Percentiles rank a stretch among this genome's conserved stretches.
Conservation (phyloP, 176 grass and related monocot genomes). For the Aegilops umbellulata region DNA sequence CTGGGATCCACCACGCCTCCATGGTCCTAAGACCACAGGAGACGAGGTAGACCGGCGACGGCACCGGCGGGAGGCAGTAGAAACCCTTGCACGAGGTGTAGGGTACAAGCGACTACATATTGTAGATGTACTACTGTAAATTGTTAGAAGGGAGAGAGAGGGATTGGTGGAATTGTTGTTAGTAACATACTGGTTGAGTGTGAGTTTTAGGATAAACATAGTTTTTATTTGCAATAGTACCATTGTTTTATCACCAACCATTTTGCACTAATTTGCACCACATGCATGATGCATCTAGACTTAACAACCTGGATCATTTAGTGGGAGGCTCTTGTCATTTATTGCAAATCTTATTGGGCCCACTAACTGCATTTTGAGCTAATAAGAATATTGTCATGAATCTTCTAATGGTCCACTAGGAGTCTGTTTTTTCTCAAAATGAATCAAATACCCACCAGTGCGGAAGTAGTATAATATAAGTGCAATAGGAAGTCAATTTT, state of each 20-base stretch:
- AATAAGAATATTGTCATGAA: background rate
- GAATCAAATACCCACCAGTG: background rate
- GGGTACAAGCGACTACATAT: too few relatives aligned
- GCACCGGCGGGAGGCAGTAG: too few relatives aligned
- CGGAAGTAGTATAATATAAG: background rate
- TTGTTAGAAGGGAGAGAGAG: too few relatives aligned
- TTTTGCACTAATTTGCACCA: background rate
- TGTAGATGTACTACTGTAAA: too few relatives aligned
- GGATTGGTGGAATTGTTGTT: too few relatives aligned
- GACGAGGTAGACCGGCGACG: too few relatives aligned
- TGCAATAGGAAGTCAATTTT: background rate
- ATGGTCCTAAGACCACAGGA: too few relatives aligned
- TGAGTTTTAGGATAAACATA: background rate
- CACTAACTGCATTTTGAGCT: background rate
- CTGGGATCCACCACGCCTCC: too few relatives aligned
- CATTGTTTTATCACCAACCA: background rate
- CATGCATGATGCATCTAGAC: background rate
- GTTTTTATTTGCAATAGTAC: background rate
- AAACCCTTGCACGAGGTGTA: too few relatives aligned
- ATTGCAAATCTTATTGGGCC: background rate
- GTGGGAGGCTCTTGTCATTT: background rate
- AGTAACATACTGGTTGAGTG: background rate
- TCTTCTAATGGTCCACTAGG: background rate
- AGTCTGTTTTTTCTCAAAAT: background rate
- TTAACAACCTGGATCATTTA: conserved; percentile 1